Conservation (phyloP, 352 stramenopile genomes). For the Globisporangium cystogenes region DNA sequence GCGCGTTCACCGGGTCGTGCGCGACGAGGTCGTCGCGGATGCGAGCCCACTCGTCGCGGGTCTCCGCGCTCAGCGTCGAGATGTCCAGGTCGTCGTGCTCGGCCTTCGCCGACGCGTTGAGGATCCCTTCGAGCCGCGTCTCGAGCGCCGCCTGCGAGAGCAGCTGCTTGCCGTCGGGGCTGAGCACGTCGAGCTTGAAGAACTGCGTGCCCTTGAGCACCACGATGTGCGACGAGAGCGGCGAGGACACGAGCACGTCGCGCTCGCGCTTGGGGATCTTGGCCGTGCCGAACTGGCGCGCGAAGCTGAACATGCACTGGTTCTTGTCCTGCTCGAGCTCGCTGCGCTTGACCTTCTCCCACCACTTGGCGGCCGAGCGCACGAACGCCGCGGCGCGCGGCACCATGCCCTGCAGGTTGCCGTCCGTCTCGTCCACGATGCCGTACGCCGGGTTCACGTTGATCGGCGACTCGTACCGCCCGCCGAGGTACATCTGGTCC, state of each 20-base stretch:
- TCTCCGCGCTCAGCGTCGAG: constrained; percentile 74
- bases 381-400: constrained; percentile 75
- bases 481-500: constrained; percentile 90
- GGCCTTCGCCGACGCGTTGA: constrained; percentile 42
- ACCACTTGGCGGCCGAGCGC: constrained; percentile 85
- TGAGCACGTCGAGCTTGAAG: constrained; percentile 81
- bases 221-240: constrained; percentile 82
- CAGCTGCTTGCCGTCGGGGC: constrained; percentile 74
- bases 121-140: constrained; percentile 54
- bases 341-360: constrained; percentile 82
- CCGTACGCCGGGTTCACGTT: constrained; percentile 91
- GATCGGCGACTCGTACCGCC: constrained; percentile 86
- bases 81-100: constrained; percentile 58
- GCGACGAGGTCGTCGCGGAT: constrained; percentile 65
- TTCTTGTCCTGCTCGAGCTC: constrained; percentile 88
- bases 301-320: constrained; percentile 88
- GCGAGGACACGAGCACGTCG: constrained; percentile 74
- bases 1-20: constrained; percentile 61
- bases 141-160: constrained; percentile 70
- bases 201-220: constrained; percentile 85
- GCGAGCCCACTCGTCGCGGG: constrained; percentile 83
- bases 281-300: constrained; percentile 82
- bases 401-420: constrained; percentile 61
- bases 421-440: constrained; percentile 73
- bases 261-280: constrained; percentile 67